phyloP scores from a whole-genome alignment of 192 early-diverging fungal genomes.

The Linnemannia elongata region DNA sequence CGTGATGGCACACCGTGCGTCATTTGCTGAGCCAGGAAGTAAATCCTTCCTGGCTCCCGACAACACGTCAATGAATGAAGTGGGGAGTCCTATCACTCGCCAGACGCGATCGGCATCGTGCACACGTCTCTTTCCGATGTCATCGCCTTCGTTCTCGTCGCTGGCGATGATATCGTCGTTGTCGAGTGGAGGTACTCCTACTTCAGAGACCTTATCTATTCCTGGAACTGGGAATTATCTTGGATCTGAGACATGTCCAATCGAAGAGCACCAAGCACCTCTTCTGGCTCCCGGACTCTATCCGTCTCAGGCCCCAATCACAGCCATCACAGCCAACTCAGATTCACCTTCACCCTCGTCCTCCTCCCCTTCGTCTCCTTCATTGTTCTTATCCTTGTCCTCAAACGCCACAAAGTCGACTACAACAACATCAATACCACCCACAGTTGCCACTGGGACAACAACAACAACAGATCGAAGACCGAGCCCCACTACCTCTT shows the following conservation, averaged over 20 bases:
- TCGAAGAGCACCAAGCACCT: not conserved
- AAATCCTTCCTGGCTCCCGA: not conserved
- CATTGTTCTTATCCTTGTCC: not conserved
- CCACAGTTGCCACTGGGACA: not conserved
- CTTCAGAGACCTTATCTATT: not conserved
- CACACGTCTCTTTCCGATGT: slow-evolving; percentile 31
- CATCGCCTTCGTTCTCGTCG: slow-evolving; percentile 11
- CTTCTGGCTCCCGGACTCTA: not conserved
- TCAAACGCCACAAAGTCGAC: not conserved
- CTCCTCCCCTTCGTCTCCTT: not conserved
- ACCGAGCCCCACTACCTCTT: not conserved
- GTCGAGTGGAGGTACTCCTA: not conserved
- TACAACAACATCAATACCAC: slow-evolving; percentile 1
- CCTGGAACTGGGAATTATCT: not conserved
- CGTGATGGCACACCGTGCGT: not conserved
- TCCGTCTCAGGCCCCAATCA: slow-evolving; percentile 8
- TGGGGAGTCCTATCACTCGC: slow-evolving; percentile 4
- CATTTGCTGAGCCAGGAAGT: not conserved
- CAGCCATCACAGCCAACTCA: not conserved
- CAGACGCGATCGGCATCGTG: slow-evolving; percentile 40
- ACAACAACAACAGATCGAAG: not conserved
- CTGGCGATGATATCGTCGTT: not conserved
- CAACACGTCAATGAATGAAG: not conserved
- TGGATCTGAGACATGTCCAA: not conserved
- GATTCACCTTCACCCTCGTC: not conserved